Base-by-base conservation (phyloP, 306 rosid genomes). In the Cucumis melo region DNA sequence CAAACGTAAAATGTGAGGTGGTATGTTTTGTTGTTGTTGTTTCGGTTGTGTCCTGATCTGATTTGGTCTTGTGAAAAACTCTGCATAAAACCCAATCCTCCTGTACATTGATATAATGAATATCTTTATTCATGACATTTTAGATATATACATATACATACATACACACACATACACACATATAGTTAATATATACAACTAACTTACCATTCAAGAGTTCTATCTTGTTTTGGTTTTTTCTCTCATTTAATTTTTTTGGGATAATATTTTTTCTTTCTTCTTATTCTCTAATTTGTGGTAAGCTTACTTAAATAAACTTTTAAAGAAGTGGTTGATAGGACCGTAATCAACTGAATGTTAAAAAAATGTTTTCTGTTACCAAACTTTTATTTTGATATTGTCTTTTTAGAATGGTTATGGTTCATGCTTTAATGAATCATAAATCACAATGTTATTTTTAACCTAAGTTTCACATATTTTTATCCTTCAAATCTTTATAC, bases 71-170 rank as follows among this genome's bases (percentile, higher is more conserved):
- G 57, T 70, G 57, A 70, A 70, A 70, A 2, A 70, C 75, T 15
- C 75, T 70, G 14, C 75, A 70, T 23, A 70, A 24, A 21, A 70
- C 75, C 75, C 75, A 70, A 46, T 70, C 75, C 75, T 70, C 75
- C 75, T 70, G 57, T 23, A 24, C 20, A 11, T 20, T 5, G 32
- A 24, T 59, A 63, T 64, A n/a, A 66, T 20, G 10, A 38, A 2
- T 1, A 10, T 8, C 27, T 36, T 65, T 65, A 36, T 63, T 63
- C 48, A 64, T 64, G 24, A 8, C n/a, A 62, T 42, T 61, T 17
- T 29, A 0, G 1, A 61, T 61, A 27, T 27, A 27, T 61, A n/a
- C 12, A 61, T 32, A 32, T 32, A 0, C 36, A 32, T 32, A 32
- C 36, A 32, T 32, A 32, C 3, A 32, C 3, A 2, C 6, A 61